phyloP scores from a whole-genome alignment of 73 alveolate species.

The Blepharisma japonicum region DNA sequence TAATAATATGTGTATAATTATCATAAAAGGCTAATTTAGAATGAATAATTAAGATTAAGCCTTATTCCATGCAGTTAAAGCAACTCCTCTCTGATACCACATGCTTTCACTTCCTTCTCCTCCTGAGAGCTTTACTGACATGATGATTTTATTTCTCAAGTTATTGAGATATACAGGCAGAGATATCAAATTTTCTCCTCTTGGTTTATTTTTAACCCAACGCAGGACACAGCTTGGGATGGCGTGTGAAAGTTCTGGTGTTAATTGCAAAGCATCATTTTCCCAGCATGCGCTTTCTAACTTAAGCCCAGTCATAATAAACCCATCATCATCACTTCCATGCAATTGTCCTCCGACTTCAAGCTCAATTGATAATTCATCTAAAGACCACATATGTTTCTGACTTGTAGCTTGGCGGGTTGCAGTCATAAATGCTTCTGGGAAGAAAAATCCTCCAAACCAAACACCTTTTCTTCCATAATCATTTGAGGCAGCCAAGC shows the following conservation, averaged over 20 bases:
- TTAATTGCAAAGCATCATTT: slow-evolving; percentile 51
- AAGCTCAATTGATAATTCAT: slow-evolving; percentile 79
- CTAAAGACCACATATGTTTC: slow-evolving; percentile 79
- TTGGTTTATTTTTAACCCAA: slow-evolving; percentile 62
- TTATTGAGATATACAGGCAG: slow-evolving; percentile 87
- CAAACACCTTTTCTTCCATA: slow-evolving; percentile 67
- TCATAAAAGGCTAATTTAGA: background rate
- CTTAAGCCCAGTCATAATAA: slow-evolving; percentile 76
- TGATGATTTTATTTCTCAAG: slow-evolving; percentile 75
- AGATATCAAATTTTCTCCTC: slow-evolving; percentile 69
- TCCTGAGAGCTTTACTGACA: slow-evolving; percentile 72
- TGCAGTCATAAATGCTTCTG: slow-evolving; percentile 99
- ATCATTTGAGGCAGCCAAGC: slow-evolving; percentile 16
- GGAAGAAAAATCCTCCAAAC: slow-evolving; percentile 99
- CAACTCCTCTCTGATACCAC: slow-evolving; percentile 86
- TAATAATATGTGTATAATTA: too few species aligned
- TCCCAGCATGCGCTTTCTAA: slow-evolving; percentile 90
- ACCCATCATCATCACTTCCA: slow-evolving; percentile 62
- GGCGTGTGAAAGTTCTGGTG: slow-evolving; percentile 64
- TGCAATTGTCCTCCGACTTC: slow-evolving; percentile 55
- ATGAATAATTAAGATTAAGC: slow-evolving; percentile 39
- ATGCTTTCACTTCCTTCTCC: slow-evolving; percentile 50
- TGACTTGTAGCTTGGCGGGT: slow-evolving; percentile 95
- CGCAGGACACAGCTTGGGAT: slow-evolving; percentile 69
- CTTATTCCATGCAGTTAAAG: slow-evolving; percentile 82